These are phyloP conservation scores for Rugonectria rugulosa DNA, from an alignment of 2,329 filamentous ascomycete species.

Conservation along the genomic window DNA sequence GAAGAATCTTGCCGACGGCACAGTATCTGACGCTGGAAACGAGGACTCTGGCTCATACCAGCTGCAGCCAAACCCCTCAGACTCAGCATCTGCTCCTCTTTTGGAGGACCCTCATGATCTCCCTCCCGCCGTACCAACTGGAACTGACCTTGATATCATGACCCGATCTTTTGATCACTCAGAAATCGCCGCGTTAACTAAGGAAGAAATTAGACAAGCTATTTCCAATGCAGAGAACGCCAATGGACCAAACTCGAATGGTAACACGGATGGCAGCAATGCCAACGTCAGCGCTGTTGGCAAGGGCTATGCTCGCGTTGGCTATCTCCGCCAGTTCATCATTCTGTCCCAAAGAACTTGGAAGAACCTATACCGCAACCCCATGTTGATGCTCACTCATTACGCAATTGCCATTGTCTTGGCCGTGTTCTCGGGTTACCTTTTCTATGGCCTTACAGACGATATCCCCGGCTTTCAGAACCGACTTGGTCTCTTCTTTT, in stretches of 20 bases:
- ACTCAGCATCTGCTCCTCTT: constrained; percentile 61
- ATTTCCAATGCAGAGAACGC: constrained; percentile 69
- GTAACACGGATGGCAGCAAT: constrained; percentile 57
- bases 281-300: constrained; percentile 68
- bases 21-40: constrained; percentile 63
- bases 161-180: constrained; percentile 80
- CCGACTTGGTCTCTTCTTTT: constrained; percentile 95
- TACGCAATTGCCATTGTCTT: constrained; percentile 96
- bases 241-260: constrained; percentile 69
- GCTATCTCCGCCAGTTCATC: constrained; percentile 81
- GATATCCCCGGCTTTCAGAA: constrained; percentile 99
- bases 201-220: constrained; percentile 79
- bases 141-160: constrained; percentile 83
- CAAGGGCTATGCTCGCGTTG: constrained; percentile 82
- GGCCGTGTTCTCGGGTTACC: constrained; percentile 90
- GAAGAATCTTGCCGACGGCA: constrained; percentile 69
- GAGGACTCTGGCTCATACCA: constrained; percentile 61
- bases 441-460: constrained; percentile 96
- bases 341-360: constrained; percentile 92
- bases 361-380: constrained; percentile 97
- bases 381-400: constrained; percentile 97
- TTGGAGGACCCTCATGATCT: constrained; percentile 74
- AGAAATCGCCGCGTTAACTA: constrained; percentile 75
- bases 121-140: constrained; percentile 64
- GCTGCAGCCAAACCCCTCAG: constrained; percentile 55